These are phyloP conservation scores for Hanseniaspora gamundiae DNA, from an alignment of 1,139 yeast genomes.

Conservation along the genomic window DNA sequence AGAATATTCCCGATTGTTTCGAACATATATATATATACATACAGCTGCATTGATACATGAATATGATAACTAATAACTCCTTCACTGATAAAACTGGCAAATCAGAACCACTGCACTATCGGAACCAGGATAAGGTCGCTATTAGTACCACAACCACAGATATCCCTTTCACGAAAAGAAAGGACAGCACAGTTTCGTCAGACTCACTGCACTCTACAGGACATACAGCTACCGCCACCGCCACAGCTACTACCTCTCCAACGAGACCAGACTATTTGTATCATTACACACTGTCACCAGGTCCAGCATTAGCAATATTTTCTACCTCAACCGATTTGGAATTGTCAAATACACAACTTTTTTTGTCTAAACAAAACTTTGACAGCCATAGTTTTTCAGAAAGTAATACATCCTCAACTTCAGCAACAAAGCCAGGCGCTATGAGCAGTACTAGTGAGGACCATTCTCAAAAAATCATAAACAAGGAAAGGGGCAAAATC, in stretches of 20 bases:
- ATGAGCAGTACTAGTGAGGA: conserved; percentile 2
- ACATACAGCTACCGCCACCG: background rate
- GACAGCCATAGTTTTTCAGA: no score
- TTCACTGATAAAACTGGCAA: no score
- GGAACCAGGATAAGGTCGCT: background rate
- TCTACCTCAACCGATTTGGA: conserved; percentile 19
- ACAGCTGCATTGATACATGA: no score
- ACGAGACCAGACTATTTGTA: background rate
- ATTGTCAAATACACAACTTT: conserved; percentile 11
- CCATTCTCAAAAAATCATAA: conserved; percentile 6
- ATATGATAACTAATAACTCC: no score
- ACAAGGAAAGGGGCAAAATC: conserved; percentile 17
- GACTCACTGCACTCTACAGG: background rate
- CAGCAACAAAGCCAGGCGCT: no score
- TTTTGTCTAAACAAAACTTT: no score
- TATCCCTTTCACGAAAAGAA: no score
- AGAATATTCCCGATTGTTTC: background rate
- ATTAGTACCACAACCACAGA: background rate
- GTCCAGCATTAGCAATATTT: conserved; percentile 38
- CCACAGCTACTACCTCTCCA: background rate
- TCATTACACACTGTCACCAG: conserved; percentile 30
- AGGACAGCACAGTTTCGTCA: background rate
- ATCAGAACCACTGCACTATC: no score
- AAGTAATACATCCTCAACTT: no score
- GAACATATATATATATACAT: no score